Evolutionary conservation across 2,329 filamentous ascomycete genomes (phyloP), one percentile per base, ranked within the genome.

Genomic region (Pseudogymnoascus sp.): DNA sequence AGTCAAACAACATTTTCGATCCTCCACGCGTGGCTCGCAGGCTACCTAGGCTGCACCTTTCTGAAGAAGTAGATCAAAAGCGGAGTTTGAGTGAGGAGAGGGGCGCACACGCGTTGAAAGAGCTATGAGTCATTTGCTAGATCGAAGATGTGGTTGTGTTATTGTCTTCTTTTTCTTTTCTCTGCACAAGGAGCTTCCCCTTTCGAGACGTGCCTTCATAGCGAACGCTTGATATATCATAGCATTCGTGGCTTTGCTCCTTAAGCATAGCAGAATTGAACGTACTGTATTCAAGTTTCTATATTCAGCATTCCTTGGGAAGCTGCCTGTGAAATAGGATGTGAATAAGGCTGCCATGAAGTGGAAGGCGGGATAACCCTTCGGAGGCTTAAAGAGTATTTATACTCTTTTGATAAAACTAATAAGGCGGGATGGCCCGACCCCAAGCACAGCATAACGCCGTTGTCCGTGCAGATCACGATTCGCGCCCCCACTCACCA

Each of bases 1-100:
- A 67, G 12, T 61, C 53, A 1, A 62, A 64, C 6, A 64, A 21
- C 21, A 67, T 66, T 25, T 66, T 67, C 23, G 65, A 67, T 44
- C 63, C 64, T 14, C 64, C 66, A 16, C 40, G 60, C 1, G 61
- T 67, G n/a, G 65, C 66, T 7, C 46, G 60, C 4, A 60, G 59
- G 31, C 62, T 67, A 25, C 65, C 66, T 6, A 62, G 44, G 38
- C 56, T 50, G 16, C 42, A 59, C 60, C 21, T 50, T 34, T 56
- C 50, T 7, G 50, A 34, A 5, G 50, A 34, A 21, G 2, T 56
- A 6, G 50, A 56, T 18, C 2, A 10, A 18, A 56, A 56, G 50
- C 28, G 34, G 50, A 34, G n/a, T 34, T 34, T 56, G 28, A 56
- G 34, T 34, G 50, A 56, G 28, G 50, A 56, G n/a, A 56, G 25